Conservation (phyloP, 1,284 basidiomycete genomes). For the Hypsizygus ulmarius region DNA sequence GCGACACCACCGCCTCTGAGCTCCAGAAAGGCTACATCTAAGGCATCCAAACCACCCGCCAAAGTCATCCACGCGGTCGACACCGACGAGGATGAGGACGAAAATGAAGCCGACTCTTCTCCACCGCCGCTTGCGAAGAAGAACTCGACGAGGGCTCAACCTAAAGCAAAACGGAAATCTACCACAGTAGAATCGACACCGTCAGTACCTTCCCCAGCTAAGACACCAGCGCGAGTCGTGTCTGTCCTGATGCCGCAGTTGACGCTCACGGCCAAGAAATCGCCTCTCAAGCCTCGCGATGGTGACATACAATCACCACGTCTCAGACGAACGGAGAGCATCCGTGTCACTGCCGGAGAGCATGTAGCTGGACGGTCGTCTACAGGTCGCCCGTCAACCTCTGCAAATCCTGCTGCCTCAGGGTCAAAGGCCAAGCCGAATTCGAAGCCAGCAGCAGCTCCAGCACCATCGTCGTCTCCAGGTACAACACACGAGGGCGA, state of each 20-base stretch:
- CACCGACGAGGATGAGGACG: conserved; percentile 4
- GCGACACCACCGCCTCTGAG: neutral
- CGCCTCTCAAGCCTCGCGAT: neutral
- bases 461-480: conserved; percentile 10
- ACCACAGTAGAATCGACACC: conserved; percentile 3
- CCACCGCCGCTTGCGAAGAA: conserved; percentile 1
- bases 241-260: conserved; percentile 27
- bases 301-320: conserved; percentile 2
- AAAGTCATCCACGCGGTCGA: no score
- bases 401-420: conserved; percentile 8
- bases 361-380: conserved; percentile 5
- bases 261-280: conserved; percentile 12
- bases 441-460: conserved; percentile 10
- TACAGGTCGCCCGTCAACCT: conserved; percentile 5
- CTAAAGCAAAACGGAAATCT: neutral
- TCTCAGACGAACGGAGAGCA: conserved; percentile 25
- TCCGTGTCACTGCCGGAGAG: conserved; percentile 26
- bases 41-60: no score
- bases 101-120: conserved; percentile 7
- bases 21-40: neutral
- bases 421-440: conserved; percentile 17
- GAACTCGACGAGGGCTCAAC: conserved; percentile 5
- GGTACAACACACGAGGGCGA: conserved; percentile 14
- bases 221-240: conserved; percentile 20
- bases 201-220: conserved; percentile 3